Conservation (phyloP, 495 filamentous ascomycete species). For the Daldinia loculata region DNA sequence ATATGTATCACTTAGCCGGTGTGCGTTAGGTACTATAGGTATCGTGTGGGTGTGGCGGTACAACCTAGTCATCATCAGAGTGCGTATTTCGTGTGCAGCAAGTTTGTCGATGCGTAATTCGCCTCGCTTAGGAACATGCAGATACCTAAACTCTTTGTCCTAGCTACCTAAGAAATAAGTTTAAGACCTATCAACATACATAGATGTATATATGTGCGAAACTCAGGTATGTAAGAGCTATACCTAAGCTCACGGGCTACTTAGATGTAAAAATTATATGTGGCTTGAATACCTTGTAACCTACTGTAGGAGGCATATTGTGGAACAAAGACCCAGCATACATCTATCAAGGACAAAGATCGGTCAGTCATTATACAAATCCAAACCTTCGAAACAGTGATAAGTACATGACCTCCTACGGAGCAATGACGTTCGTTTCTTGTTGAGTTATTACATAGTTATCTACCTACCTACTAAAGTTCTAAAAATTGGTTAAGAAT, state of each 20-base stretch:
- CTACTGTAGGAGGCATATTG: background rate
- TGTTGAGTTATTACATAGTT: background rate
- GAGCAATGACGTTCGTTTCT: background rate
- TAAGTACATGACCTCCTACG: background rate
- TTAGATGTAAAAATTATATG: background rate
- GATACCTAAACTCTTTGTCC: slow-evolving; percentile 12
- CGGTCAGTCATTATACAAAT: background rate
- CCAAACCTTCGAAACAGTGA: background rate
- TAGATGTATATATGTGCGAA: no score
- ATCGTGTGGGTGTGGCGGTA: slow-evolving; percentile 23
- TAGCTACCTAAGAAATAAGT: background rate
- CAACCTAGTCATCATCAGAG: slow-evolving; percentile 4
- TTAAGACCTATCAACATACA: no score
- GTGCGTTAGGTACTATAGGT: background rate
- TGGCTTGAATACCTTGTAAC: background rate
- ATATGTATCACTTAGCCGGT: background rate
- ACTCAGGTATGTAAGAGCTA: no score
- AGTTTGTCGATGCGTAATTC: slow-evolving; percentile 10
- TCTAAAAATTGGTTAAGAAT: background rate
- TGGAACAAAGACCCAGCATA: background rate
- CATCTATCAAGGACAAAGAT: background rate
- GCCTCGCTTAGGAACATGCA: slow-evolving; percentile 2
- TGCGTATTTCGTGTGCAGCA: background rate
- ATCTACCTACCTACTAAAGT: background rate
- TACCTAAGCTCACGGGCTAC: no score